phyloP scores from a whole-genome alignment of 2,329 filamentous ascomycete genomes.

The Lachnellula suecica region DNA sequence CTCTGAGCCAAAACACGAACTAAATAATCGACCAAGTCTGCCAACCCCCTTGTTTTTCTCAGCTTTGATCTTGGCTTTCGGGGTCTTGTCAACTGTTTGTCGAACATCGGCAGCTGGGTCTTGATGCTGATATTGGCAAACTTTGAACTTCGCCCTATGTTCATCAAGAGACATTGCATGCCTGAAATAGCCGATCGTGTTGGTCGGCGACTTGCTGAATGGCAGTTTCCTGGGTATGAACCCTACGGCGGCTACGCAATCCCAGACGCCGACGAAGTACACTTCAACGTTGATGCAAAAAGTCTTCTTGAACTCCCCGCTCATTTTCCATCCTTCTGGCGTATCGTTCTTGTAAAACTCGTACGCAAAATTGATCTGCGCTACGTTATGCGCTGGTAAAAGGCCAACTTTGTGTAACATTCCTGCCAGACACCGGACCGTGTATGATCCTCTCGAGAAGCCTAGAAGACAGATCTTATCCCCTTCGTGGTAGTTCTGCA shows the following conservation, averaged over 20 bases:
- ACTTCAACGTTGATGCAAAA: conserved; percentile 43
- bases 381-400: conserved; percentile 63
- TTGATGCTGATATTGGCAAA: conserved; percentile 36
- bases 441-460: conserved; percentile 50
- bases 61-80: conserved; percentile 5
- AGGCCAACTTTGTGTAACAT: conserved; percentile 44
- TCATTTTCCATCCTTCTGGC: conserved; percentile 39
- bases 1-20: conserved; percentile 9
- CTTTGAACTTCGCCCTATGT: conserved; percentile 43
- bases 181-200: conserved; percentile 37
- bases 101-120: conserved; percentile 18
- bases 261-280: conserved; percentile 43
- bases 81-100: neutral
- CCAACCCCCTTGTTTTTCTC: neutral
- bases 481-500: conserved; percentile 46
- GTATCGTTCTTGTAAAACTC: conserved; percentile 43
- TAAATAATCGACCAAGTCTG: conserved; percentile 2
- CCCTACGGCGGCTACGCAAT: conserved; percentile 41
- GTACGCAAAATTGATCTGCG: conserved; percentile 43
- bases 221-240: conserved; percentile 39
- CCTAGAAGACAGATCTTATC: conserved; percentile 49
- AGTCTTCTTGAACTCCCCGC: conserved; percentile 41
- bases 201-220: conserved; percentile 37
- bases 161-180: conserved; percentile 46
- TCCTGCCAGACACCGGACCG: conserved; percentile 46